phyloP scores from a whole-genome alignment of 345 rosid genomes.

The Garcia nutans region DNA sequence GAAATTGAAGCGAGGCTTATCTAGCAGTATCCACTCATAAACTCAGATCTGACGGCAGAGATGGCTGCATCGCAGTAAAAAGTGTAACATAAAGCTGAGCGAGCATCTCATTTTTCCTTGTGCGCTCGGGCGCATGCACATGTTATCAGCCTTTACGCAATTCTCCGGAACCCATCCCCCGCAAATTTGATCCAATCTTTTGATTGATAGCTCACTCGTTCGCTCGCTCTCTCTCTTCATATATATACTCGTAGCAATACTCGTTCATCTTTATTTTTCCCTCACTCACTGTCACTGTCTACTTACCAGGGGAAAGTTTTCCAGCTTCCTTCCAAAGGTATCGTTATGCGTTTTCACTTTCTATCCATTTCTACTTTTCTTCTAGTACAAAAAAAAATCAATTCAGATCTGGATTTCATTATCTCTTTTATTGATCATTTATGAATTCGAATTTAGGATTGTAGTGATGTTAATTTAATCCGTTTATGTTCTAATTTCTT shows the following conservation, averaged over 20 bases:
- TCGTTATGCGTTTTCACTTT: background rate
- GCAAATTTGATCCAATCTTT: background rate
- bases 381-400: too few relatives aligned
- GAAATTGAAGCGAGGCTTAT: background rate
- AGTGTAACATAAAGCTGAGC: background rate
- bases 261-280: background rate
- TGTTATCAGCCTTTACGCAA: background rate
- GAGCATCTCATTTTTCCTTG: background rate
- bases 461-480: background rate
- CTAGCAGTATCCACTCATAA: background rate
- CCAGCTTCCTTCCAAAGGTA: conserved; percentile 29
- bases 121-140: background rate
- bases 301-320: background rate
- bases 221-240: background rate
- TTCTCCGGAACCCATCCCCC: background rate
- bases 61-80: background rate
- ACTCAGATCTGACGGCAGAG: background rate
- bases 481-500: background rate
- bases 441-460: background rate
- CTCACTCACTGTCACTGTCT: background rate
- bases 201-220: background rate
- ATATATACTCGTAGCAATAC: background rate
- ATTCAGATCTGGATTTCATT: conserved; percentile 25
- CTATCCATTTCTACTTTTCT: background rate
- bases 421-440: background rate